Conservation (phyloP, 495 filamentous ascomycete species). For the Letharia lupina region DNA sequence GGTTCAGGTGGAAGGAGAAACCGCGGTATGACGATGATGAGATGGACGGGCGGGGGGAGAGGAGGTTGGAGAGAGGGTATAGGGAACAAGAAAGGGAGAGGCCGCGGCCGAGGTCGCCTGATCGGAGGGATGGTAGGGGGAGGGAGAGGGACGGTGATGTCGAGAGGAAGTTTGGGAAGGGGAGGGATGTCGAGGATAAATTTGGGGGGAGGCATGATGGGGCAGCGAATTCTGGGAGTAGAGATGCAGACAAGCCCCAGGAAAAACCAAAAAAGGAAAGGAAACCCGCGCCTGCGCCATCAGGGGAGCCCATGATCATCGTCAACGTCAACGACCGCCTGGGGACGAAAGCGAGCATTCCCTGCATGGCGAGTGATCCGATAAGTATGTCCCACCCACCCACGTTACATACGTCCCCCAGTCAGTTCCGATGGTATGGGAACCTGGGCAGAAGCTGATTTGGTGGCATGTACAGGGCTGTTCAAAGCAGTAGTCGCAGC, state of each 20-base stretch:
- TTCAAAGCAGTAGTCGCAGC: constrained; percentile 90
- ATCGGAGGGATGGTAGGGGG: constrained; percentile 20
- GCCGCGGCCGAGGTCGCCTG: constrained; percentile 23
- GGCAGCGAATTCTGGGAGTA: background rate
- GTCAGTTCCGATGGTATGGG: background rate
- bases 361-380: constrained; percentile 71
- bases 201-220: background rate
- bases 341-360: constrained; percentile 83
- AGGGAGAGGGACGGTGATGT: constrained; percentile 11
- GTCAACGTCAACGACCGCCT: constrained; percentile 88
- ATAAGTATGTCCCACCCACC: constrained; percentile 42
- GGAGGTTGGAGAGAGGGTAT: constrained; percentile 48
- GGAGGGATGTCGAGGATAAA: constrained; percentile 4
- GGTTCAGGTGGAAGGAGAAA: constrained; percentile 63
- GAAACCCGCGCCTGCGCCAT: constrained; percentile 30
- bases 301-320: constrained; percentile 73
- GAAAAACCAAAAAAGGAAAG: constrained; percentile 34
- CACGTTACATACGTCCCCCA: background rate
- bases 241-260: constrained; percentile 26
- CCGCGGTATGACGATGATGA: constrained; percentile 37
- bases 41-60: constrained; percentile 27
- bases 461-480: constrained; percentile 36
- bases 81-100: constrained; percentile 33
- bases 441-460: background rate
- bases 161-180: constrained; percentile 15